These are phyloP conservation scores for Chlorociboria aeruginascens DNA, from an alignment of 495 filamentous ascomycete genomes.

Conservation along the genomic window DNA sequence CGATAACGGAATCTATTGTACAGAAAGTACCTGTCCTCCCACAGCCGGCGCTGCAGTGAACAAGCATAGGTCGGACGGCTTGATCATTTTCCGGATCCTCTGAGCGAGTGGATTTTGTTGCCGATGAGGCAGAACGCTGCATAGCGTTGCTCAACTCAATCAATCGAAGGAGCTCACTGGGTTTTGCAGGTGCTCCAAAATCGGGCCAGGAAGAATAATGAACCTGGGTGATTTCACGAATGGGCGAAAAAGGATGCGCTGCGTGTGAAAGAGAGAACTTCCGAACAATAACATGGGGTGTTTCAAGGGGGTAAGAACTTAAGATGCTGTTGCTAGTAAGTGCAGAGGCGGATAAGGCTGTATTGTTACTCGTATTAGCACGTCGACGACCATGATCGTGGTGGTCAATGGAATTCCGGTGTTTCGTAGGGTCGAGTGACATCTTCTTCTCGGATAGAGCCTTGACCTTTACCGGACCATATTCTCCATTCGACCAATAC, in stretches of 20 bases:
- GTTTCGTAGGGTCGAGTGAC: slow-evolving; percentile 53
- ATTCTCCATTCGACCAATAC: slow-evolving; percentile 76
- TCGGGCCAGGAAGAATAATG: slow-evolving; percentile 95
- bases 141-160: slow-evolving; percentile 73
- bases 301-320: slow-evolving; percentile 29
- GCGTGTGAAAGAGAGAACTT: slow-evolving; percentile 77
- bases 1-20: slow-evolving; percentile 86
- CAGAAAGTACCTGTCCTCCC: slow-evolving; percentile 94
- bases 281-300: slow-evolving; percentile 69
- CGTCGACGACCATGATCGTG: slow-evolving; percentile 24
- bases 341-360: neutral
- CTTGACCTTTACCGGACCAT: slow-evolving; percentile 69
- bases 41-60: slow-evolving; percentile 93
- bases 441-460: slow-evolving; percentile 69
- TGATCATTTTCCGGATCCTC: slow-evolving; percentile 43
- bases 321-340: too few species aligned
- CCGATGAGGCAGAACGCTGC: slow-evolving; percentile 30
- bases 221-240: slow-evolving; percentile 89
- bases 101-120: slow-evolving; percentile 23
- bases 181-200: slow-evolving; percentile 86
- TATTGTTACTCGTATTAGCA: slow-evolving; percentile 30
- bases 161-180: slow-evolving; percentile 70
- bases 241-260: slow-evolving; percentile 65
- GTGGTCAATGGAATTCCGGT: slow-evolving; percentile 2
- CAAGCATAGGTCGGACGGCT: slow-evolving; percentile 58